Evolutionary conservation across 140 eudicot genomes (phyloP).

Genomic region (Ambrosia hybrid): DNA sequence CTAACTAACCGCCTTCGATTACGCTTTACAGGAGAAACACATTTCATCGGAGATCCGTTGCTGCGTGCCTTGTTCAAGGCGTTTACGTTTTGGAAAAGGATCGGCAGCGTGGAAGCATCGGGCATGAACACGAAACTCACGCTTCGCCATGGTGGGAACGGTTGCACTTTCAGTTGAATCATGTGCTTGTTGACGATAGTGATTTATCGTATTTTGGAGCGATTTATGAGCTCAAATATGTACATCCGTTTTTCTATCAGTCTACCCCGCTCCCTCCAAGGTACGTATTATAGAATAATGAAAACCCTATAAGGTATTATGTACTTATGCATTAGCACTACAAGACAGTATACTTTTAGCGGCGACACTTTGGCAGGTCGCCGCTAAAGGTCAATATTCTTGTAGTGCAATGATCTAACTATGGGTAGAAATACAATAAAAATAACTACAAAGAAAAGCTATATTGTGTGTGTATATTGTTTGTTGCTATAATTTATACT

Average conservation of each 20-base stretch:
- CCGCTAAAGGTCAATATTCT: too few relatives aligned
- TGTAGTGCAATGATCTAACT: too few relatives aligned
- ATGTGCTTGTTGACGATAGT: slow-evolving; percentile 43
- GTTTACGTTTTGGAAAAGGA: slow-evolving; percentile 69
- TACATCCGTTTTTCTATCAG: slow-evolving; percentile 17
- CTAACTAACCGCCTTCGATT: neutral
- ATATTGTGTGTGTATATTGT: too few relatives aligned
- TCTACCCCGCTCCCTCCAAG: slow-evolving; percentile 47
- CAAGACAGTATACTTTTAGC: too few relatives aligned
- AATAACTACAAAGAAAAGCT: too few relatives aligned
- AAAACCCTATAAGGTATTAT: too few relatives aligned
- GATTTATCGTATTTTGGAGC: slow-evolving; percentile 73
- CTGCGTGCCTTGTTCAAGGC: slow-evolving; percentile 79
- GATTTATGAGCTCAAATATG: slow-evolving; percentile 50
- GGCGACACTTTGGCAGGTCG: too few relatives aligned
- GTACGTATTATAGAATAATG: slow-evolving; percentile 8
- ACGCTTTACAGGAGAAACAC: slow-evolving; percentile 50
- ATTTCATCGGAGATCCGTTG: slow-evolving; percentile 62
- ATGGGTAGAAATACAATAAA: too few relatives aligned
- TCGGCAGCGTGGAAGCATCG: slow-evolving; percentile 50
- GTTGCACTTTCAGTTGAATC: slow-evolving; percentile 55
- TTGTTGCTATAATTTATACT: too few relatives aligned
- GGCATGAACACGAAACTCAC: slow-evolving; percentile 41
- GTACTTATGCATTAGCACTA: too few relatives aligned
- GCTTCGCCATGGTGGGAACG: slow-evolving; percentile 87